These are phyloP conservation scores for Spongispora temasekensis DNA, from an alignment of 1,284 basidiomycete genomes.

Conservation along the genomic window DNA sequence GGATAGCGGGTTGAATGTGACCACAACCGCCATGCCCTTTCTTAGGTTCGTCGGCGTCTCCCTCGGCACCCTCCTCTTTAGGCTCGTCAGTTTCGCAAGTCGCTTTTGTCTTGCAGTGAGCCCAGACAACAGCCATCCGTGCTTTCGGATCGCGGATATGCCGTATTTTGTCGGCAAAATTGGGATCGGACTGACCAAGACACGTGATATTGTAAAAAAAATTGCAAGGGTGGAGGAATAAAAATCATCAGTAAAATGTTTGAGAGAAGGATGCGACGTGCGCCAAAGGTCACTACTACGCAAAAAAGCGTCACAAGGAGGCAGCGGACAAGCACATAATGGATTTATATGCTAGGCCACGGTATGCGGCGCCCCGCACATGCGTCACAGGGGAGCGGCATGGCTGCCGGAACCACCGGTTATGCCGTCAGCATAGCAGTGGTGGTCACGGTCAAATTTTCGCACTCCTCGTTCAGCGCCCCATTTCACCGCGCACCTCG, in stretches of 20 bases:
- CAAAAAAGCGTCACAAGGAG: conserved; percentile 50
- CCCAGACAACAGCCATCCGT: conserved; percentile 87
- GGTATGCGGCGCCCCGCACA: conserved; percentile 43
- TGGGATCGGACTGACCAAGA: conserved; percentile 71
- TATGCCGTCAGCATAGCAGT: conserved; percentile 36
- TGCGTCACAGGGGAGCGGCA: conserved; percentile 61
- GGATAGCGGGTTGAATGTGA: conserved; percentile 85
- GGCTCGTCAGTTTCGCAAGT: conserved; percentile 85
- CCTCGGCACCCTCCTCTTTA: conserved; percentile 80
- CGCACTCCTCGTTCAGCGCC: conserved; percentile 92
- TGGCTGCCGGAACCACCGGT: conserved; percentile 41
- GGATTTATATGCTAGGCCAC: conserved; percentile 56
- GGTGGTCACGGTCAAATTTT: conserved; percentile 46
- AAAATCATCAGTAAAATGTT: conserved; percentile 62
- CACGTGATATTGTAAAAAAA: conserved; percentile 28
- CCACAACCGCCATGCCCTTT: conserved; percentile 97
- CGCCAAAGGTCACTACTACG: conserved; percentile 32
- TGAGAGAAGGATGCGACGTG: conserved; percentile 36
- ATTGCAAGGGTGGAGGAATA: conserved; percentile 43
- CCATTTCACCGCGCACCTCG: conserved; percentile 89
- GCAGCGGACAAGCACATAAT: conserved; percentile 50
- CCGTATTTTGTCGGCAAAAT: conserved; percentile 81
- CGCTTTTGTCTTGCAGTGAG: conserved; percentile 83
- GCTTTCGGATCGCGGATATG: conserved; percentile 87
- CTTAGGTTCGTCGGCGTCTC: conserved; percentile 74